phyloP scores from a whole-genome alignment of 2,329 filamentous ascomycete species.

The Triangularia setosa region DNA sequence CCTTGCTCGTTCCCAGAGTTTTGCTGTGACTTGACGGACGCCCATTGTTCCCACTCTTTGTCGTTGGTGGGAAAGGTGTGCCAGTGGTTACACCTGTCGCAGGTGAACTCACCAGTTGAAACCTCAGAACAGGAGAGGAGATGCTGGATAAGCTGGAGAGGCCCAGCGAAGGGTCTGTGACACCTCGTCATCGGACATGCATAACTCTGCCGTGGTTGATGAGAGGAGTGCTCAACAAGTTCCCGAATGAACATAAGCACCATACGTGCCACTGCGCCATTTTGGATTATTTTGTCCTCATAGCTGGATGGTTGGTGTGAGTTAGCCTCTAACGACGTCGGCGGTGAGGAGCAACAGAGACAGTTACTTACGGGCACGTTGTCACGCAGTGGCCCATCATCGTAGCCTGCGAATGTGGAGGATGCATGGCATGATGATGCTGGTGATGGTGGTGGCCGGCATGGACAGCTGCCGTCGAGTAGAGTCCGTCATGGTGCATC shows the following conservation, averaged over 20 bases:
- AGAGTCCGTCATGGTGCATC: constrained; percentile 26
- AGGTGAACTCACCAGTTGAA: constrained; percentile 28
- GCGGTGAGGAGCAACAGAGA: neutral
- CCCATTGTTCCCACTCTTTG: constrained; percentile 30
- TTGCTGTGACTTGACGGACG: constrained; percentile 25
- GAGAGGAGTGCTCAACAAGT: constrained; percentile 25
- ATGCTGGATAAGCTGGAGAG: constrained; percentile 28
- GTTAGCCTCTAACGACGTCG: neutral
- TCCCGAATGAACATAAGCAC: constrained; percentile 30
- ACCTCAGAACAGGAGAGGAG: constrained; percentile 29
- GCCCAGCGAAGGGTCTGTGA: constrained; percentile 21
- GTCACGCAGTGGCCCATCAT: constrained; percentile 18
- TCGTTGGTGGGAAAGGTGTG: constrained; percentile 30
- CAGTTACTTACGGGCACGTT: constrained; percentile 25
- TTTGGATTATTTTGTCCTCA: constrained; percentile 27
- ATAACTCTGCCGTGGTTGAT: constrained; percentile 22
- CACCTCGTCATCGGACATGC: constrained; percentile 31
- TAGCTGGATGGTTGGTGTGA: constrained; percentile 22
- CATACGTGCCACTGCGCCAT: constrained; percentile 29
- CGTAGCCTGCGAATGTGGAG: constrained; percentile 16
- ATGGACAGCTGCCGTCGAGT: constrained; percentile 18
- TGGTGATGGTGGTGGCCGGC: constrained; percentile 15
- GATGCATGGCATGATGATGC: constrained; percentile 15
- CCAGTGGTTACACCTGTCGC: constrained; percentile 28
- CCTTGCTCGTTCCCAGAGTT: neutral